These are phyloP conservation scores for Amanita rimosa DNA, from an alignment of 768 basidiomycete genomes.

Conservation along the genomic window DNA sequence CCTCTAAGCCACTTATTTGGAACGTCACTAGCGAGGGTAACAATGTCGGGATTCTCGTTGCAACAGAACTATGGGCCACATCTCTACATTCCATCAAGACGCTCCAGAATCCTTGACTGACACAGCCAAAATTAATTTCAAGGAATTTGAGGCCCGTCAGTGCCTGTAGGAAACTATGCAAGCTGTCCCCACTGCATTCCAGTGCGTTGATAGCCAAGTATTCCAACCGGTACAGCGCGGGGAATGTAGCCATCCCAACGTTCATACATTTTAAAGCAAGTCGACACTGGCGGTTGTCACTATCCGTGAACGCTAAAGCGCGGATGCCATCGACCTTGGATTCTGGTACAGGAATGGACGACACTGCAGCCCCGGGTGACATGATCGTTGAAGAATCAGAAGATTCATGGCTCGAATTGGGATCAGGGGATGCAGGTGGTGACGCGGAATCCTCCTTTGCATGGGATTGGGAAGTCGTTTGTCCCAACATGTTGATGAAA, in stretches of 20 bases:
- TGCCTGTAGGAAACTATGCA: slow-evolving; percentile 23
- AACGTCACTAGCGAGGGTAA: slow-evolving; percentile 18
- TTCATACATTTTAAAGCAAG: background rate
- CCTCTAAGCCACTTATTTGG: slow-evolving; percentile 16
- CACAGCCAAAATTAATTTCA: slow-evolving; percentile 31
- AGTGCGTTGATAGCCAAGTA: slow-evolving; percentile 30
- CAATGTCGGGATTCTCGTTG: slow-evolving; percentile 6
- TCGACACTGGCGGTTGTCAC: background rate
- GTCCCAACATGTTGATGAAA: slow-evolving; percentile 29
- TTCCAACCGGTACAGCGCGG: slow-evolving; percentile 21
- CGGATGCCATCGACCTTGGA: background rate
- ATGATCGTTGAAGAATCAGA: background rate
- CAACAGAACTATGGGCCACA: background rate
- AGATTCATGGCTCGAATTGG: background rate
- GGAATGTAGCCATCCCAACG: slow-evolving; percentile 11
- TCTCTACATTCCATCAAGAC: slow-evolving; percentile 18
- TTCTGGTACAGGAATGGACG: background rate
- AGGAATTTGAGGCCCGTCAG: slow-evolving; percentile 23
- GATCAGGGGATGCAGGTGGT: background rate
- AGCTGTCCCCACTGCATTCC: slow-evolving; percentile 24
- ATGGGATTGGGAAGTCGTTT: slow-evolving; percentile 5
- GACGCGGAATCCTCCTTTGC: background rate
- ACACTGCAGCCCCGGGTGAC: background rate
- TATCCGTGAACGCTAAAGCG: background rate
- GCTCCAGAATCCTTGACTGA: slow-evolving; percentile 20